Base-by-base conservation (phyloP, 179 eudicot species). In the Spinacia oleracea region DNA sequence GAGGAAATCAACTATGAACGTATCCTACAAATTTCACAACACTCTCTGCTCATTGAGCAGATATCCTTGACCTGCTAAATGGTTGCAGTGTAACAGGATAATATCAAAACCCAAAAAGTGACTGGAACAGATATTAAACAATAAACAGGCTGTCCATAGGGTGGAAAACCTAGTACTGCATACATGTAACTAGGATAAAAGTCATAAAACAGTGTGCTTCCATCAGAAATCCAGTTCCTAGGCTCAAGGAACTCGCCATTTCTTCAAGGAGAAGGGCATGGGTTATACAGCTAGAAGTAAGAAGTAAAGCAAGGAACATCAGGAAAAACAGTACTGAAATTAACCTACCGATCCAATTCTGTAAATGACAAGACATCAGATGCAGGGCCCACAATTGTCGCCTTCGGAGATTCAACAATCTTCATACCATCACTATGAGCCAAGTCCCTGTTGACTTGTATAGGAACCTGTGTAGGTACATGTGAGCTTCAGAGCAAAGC, bases 381-480 rank as follows among this genome's bases (percentile, higher is more conserved):
- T 51, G 86, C 81, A 78, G 88, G 78, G 56, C 83, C 82, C 14
- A 83, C 84, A 43, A 80, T 51, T 21, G 83, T 34, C n/a, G 80
- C 78, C 87, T 87, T 93, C 15, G 85, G 84, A 79, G 92, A 80
- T 73, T 93, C 97, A 82, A 94, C 75, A 60, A 93, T 82, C 87
- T 86, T 92, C 96, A 96, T 96, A 34, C 99, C 99, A 87, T 96
- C 97, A 82, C 85, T 92, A 73, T 91, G 86, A 50, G 93, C 98
- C 93, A 96, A 86, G 81, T 82, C 75, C 79, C 87, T 96, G 90
- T 94, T 93, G 10, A 96, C 98, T 87, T 92, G 99, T 83, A 96
- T 91, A 60, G 98, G 97, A 58, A 91, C 99, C 98, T 96, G 79
- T 18, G 45, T 9, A 29, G 48, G 78, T 6, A 53, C 15, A 63